These are phyloP conservation scores for Pachysandra terminalis DNA, from an alignment of 164 flowering plant species.

Conservation along the genomic window DNA sequence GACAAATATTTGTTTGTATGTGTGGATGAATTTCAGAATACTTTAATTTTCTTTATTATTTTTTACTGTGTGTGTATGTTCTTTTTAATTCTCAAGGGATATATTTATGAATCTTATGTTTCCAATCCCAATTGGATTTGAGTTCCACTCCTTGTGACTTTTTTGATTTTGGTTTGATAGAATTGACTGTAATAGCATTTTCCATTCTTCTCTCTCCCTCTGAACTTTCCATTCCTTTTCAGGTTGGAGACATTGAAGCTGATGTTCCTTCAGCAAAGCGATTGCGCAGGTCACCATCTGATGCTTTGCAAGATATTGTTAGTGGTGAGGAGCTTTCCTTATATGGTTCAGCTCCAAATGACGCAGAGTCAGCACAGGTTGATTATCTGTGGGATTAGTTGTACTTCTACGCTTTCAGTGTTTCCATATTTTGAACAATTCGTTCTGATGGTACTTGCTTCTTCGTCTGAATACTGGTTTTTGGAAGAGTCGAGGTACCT, in stretches of 20 bases:
- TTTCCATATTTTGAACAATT: not conserved
- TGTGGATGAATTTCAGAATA: too few species aligned
- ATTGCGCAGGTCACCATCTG: slow-evolving; percentile 73
- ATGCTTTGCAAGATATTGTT: slow-evolving; percentile 73
- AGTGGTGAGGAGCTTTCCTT: slow-evolving; percentile 86
- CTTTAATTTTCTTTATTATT: too few species aligned
- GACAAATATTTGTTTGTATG: too few species aligned
- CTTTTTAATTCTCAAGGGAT: too few species aligned
- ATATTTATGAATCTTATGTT: too few species aligned
- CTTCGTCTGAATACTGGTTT: not conserved
- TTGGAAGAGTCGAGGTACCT: not conserved
- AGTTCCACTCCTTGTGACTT: too few species aligned
- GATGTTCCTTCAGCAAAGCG: slow-evolving; percentile 72
- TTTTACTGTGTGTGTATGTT: too few species aligned
- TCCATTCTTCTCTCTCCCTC: too few species aligned
- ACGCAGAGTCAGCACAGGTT: slow-evolving; percentile 82
- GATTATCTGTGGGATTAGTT: not conserved
- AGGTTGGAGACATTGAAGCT: slow-evolving; percentile 91
- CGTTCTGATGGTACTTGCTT: not conserved
- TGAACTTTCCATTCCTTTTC: not conserved
- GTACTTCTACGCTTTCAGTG: not conserved
- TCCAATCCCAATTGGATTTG: too few species aligned
- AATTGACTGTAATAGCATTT: too few species aligned
- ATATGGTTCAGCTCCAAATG: slow-evolving; percentile 72
- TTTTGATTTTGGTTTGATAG: too few species aligned